Conservation (phyloP, 2,329 filamentous ascomycete genomes). For the Beauveria asiatica region DNA sequence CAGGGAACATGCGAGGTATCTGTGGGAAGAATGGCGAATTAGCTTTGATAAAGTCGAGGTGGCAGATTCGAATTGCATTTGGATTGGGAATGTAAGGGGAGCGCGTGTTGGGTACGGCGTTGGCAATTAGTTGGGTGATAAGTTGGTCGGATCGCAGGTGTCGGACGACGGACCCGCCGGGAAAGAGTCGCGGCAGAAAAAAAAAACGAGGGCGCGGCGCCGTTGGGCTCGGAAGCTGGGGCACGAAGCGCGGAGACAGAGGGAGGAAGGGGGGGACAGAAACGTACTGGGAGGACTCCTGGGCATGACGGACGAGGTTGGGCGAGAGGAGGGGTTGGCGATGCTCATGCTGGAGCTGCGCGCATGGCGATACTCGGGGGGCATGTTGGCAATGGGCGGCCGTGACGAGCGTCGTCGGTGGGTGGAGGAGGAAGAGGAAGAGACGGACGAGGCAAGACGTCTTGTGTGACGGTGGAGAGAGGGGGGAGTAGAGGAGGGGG, state of each 20-base stretch:
- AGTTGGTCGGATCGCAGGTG: neutral
- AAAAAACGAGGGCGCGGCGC: neutral
- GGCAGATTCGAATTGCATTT: neutral
- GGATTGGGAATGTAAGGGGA: neutral
- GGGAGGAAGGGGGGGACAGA: conserved; percentile 1
- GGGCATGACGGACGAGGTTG: conserved; percentile 47
- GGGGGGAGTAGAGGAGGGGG: neutral
- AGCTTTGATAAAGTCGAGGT: conserved; percentile 9
- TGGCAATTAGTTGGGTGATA: neutral
- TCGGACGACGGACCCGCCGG: neutral
- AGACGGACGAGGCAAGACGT: conserved; percentile 11
- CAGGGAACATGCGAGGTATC: conserved; percentile 96
- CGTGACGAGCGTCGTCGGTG: conserved; percentile 11
- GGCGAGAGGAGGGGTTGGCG: conserved; percentile 24
- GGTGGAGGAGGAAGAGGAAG: conserved; percentile 10
- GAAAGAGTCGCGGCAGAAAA: neutral
- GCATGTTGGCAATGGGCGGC: conserved; percentile 16
- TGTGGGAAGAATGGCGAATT: conserved; percentile 30
- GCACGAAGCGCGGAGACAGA: neutral
- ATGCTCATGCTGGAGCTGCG: conserved; percentile 51
- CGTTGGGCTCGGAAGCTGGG: neutral
- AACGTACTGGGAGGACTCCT: conserved; percentile 55
- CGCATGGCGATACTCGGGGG: conserved; percentile 48
- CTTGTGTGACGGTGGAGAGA: conserved; percentile 10
- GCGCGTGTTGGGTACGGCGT: conserved; percentile 13